Conservation (phyloP, 2,329 filamentous ascomycete species). For the Pyrenophora seminiperda region DNA sequence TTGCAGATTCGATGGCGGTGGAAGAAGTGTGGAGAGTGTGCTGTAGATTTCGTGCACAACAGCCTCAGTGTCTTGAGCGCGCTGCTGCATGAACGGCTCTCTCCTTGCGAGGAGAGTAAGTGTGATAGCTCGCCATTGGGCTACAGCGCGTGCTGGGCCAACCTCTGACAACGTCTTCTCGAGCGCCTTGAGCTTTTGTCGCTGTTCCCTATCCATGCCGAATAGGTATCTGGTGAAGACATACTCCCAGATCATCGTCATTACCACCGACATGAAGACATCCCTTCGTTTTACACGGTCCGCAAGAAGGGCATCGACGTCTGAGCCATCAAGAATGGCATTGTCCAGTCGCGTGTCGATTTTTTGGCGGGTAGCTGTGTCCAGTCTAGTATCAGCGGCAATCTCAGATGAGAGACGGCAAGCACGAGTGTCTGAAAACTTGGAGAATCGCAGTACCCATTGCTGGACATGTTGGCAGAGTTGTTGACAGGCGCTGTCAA, state of each 20-base stretch:
- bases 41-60: conserved; percentile 91
- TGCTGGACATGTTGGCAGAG: conserved; percentile 95
- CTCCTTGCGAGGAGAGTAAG: conserved; percentile 85
- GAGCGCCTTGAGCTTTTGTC: conserved; percentile 93
- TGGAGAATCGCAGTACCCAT: conserved; percentile 97
- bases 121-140: conserved; percentile 95
- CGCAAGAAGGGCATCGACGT: conserved; percentile 84
- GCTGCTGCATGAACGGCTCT: conserved; percentile 78
- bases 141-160: conserved; percentile 81
- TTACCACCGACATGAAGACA: conserved; percentile 97
- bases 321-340: conserved; percentile 88
- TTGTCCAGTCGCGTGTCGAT: conserved; percentile 94
- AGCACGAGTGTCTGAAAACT: conserved; percentile 90
- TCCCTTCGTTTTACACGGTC: conserved; percentile 89
- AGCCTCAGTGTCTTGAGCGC: conserved; percentile 88
- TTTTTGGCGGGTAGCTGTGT: conserved; percentile 65
- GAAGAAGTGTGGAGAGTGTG: conserved; percentile 81
- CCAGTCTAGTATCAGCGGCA: conserved; percentile 61
- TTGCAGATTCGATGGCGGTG: conserved; percentile 81
- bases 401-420: conserved; percentile 84
- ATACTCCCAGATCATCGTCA: conserved; percentile 99
- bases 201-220: conserved; percentile 96
- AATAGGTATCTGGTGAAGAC: conserved; percentile 98
- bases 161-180: conserved; percentile 92
- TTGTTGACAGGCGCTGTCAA: conserved; percentile 90